Evolutionary conservation across 2,329 filamentous ascomycete species (phyloP).

Genomic region (Rhexocercosporidium sp.): DNA sequence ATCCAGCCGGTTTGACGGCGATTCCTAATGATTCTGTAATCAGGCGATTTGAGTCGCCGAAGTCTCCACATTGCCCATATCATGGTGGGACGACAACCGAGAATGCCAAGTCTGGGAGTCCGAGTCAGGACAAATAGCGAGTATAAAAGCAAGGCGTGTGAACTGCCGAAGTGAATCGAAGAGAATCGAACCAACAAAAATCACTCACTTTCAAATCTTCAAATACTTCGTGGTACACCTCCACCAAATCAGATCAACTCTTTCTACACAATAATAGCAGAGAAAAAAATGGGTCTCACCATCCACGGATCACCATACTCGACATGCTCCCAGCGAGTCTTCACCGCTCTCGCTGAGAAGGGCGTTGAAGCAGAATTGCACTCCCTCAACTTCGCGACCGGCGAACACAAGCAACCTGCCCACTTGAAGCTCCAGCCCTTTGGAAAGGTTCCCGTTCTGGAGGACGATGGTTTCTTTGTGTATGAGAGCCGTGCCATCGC

Average conservation of each 20-base stretch:
- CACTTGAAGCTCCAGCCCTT: constrained; percentile 43
- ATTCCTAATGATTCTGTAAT: neutral
- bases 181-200: no score
- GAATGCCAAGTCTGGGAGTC: neutral
- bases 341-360: constrained; percentile 40
- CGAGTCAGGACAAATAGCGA: neutral
- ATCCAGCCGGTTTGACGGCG: neutral
- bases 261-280: neutral
- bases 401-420: constrained; percentile 38
- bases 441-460: constrained; percentile 44
- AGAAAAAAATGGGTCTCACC: constrained; percentile 42
- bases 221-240: no score
- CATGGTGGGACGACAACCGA: constrained; percentile 6
- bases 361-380: constrained; percentile 39
- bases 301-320: constrained; percentile 39
- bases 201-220: no score
- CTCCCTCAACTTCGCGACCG: constrained; percentile 33
- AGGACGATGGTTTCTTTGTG: constrained; percentile 43
- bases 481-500: constrained; percentile 44
- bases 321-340: constrained; percentile 40
- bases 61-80: neutral
- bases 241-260: constrained; percentile 15
- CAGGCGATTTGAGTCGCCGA: neutral
- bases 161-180: neutral
- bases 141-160: neutral